phyloP scores from a whole-genome alignment of 2,329 filamentous ascomycete species.

The Fusarium robinianum region DNA sequence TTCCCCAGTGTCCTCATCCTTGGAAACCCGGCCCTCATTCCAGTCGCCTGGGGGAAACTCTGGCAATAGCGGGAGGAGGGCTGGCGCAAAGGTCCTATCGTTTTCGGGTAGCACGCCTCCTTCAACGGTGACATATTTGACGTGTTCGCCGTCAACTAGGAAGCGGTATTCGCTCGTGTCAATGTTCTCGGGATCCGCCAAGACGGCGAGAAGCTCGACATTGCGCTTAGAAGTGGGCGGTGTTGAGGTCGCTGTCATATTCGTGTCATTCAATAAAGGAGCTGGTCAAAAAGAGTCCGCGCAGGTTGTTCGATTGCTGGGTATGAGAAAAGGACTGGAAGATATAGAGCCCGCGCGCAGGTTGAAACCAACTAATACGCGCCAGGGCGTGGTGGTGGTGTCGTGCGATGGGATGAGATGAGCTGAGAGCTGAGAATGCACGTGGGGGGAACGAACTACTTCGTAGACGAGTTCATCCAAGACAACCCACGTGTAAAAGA shows the following conservation, averaged over 20 bases:
- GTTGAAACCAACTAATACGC: neutral
- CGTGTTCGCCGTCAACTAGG: conserved; percentile 41
- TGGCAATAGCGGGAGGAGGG: conserved; percentile 42
- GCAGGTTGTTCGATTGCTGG: neutral
- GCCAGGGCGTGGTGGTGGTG: neutral
- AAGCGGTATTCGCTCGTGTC: conserved; percentile 45
- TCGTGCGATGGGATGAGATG: conserved; percentile 4
- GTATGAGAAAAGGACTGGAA: neutral
- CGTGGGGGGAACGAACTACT: no score
- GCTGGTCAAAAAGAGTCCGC: no score
- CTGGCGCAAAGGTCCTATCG: conserved; percentile 42
- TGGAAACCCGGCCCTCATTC: conserved; percentile 45
- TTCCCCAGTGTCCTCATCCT: conserved; percentile 29
- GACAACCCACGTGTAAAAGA: conserved; percentile 8
- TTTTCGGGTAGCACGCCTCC: conserved; percentile 39
- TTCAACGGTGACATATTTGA: conserved; percentile 49
- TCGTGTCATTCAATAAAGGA: neutral
- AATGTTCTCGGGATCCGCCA: conserved; percentile 34
- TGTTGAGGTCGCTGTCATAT: neutral
- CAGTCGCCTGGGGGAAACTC: conserved; percentile 46
- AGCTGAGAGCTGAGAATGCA: conserved; percentile 7
- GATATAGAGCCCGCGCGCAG: neutral
- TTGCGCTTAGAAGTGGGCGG: conserved; percentile 14
- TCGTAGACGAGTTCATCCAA: conserved; percentile 3
- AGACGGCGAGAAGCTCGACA: conserved; percentile 33